A percentile compares a stretch with the other conserved stretches of the same genome.
These are phyloP conservation scores for Leccinum disarticulatum DNA, from an alignment of 768 basidiomycete species.

Conservation along the genomic window DNA sequence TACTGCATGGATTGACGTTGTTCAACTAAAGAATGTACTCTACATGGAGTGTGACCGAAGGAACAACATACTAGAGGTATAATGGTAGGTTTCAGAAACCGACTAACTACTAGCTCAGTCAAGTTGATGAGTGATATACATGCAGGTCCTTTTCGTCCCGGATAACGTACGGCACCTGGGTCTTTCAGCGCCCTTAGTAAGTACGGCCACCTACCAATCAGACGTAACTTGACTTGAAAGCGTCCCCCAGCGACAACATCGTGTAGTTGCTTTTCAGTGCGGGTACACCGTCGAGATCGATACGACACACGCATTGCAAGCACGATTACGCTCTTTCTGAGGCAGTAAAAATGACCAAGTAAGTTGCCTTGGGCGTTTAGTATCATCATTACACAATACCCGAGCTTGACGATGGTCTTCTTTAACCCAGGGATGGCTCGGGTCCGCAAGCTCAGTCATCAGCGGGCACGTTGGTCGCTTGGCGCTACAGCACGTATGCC, in stretches of 20 bases:
- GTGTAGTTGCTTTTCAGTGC: conserved; percentile 6
- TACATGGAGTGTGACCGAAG: no score
- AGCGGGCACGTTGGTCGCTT: neutral
- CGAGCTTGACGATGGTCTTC: neutral
- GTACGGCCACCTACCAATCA: neutral
- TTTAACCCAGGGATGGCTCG: no score
- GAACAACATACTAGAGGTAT: no score
- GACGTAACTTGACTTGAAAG: neutral
- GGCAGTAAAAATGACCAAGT: conserved; percentile 2
- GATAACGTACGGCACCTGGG: no score
- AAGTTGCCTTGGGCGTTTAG: neutral
- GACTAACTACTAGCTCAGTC: no score
- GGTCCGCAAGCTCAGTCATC: neutral
- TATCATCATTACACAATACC: neutral
- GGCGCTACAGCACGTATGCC: neutral
- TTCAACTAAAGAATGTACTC: no score
- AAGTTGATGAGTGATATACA: no score
- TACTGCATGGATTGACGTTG: no score
- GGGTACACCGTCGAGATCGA: neutral
- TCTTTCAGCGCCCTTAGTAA: conserved; percentile 6
- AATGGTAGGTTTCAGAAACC: no score
- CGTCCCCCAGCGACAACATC: conserved; percentile 3
- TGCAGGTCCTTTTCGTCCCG: no score
- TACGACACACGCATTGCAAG: neutral
- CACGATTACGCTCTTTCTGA: no score